Evolutionary conservation across 805 yeast genomes (phyloP), one percentile per base, ranked within the genome.

Genomic region (Wickerhamomyces ciferrii): DNA sequence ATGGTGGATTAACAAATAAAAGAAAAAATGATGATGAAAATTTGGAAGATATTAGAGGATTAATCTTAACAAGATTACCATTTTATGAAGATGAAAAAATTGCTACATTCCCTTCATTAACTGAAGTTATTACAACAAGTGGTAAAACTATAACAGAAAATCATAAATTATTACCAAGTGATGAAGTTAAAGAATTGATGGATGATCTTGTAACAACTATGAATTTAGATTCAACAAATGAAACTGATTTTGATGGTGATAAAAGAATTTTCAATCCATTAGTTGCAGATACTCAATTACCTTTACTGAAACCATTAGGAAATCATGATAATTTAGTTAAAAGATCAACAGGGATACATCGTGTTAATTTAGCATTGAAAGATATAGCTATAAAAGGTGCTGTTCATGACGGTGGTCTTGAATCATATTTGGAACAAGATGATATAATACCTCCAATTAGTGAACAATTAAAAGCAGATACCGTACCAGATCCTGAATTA

Each of bases 51-150:
- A 48, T 59, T 18, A 68, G 75, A 48, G 71, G 74, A 0, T 71
- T 87, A 45, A 64, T 75, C 1, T 59, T 82, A 51, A 72, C 73
- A 13, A 67, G 82, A 41, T 59, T 89, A 13, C 94, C 96, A 2
- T 87, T 77, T 61, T 74, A 76, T 39, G 96, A 87, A 52, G 96
- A 90, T 60, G 84, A 81, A 51, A 77, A 78, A 53, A 69, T 80
- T 15, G 79, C 90, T 3, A 71, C 70, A 21, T 77, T 84, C 53
- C 68, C 72, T 6, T 58, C 60, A 35, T 51, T 79, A 23, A 56
- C 62, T 10, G 61, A 68, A 4, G 48, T 70, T 14, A 58, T 54
- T 23, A 69, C 71, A 1, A 64, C 65, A 1, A 56, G 65, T 49
- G 59, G 64, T 38, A 51, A 49, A 49, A 53, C 56, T 38, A 32